Base-by-base conservation (phyloP, 2,329 filamentous ascomycete species). In the Metarhizium anisopliae region DNA sequence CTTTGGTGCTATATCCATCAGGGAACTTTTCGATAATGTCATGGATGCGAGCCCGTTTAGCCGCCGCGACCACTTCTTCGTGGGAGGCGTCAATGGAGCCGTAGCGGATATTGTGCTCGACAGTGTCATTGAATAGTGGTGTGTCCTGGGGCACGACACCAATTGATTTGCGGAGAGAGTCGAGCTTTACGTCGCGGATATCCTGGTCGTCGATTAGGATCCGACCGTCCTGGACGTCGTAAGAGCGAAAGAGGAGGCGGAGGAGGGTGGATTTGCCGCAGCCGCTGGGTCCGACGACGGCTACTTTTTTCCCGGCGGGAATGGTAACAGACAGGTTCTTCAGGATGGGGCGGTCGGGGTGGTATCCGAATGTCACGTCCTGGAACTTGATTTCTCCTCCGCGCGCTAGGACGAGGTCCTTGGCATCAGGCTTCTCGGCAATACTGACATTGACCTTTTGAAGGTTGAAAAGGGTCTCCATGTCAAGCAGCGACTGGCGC, bases 121-220 rank as follows among this genome's bases (percentile, higher is more conserved):
- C 93, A 0, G 91, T 94, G 66, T 96, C 91, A 69, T 99, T 99
- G 77, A 99, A 99, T 1, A 99, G 78, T 0, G 94, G 92, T 0
- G 94, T 97, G 64, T 99, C 94, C 69, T 99, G 95, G 0, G 94
- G 94, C 0, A 99, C 94, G 16, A 99, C 93, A 25, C 94, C 94
- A 60, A 99, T 97, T 2, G 88, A 82, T 60, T 83, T 83, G 6
- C 94, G 85, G 32, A 99, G 76, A 40, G 89, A 95, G 54, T 95
- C 90, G 2, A 97, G 71, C 11, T 80, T 85, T 1, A 99, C 86
- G 57, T 90, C 80, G 45, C 89, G 86, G 61, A 99, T 84, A 68
- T 99, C 92, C 67, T 99, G 94, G 53, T 87, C 91, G 66, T 99
- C 94, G 58, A 99, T 90, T 47, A 93, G 75, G 64, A 99, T 95